A percentile compares a stretch with the other conserved stretches of the same genome.
Evolutionary conservation across 805 yeast genomes (phyloP).

Genomic region (Starmerella floris): DNA sequence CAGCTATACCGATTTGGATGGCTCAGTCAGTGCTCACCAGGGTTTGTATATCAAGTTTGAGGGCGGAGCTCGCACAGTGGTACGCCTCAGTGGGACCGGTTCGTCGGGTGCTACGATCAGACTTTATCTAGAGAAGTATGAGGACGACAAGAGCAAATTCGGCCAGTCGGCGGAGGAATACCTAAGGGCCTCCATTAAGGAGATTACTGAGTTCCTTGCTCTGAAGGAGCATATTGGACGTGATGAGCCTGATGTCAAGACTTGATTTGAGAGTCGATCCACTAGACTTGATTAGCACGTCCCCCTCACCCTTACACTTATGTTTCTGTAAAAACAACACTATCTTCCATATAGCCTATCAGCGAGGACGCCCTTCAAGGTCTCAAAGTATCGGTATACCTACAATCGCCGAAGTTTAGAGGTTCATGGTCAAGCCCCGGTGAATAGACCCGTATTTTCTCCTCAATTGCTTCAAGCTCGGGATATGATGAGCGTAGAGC

Average conservation of each 20-base stretch:
- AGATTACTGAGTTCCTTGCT: slow-evolving; percentile 54
- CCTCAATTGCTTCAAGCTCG: no score
- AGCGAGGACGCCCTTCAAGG: no score
- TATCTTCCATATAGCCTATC: no score
- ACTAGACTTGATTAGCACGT: no score
- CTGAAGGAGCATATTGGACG: slow-evolving; percentile 65
- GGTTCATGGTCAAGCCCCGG: no score
- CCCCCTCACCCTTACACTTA: no score
- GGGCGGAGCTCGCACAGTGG: slow-evolving; percentile 73
- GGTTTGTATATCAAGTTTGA: slow-evolving; percentile 74
- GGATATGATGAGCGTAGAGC: no score
- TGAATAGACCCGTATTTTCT: no score
- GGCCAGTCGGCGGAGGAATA: slow-evolving; percentile 48
- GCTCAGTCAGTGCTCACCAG: slow-evolving; percentile 74
- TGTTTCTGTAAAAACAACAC: no score
- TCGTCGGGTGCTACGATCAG: slow-evolving; percentile 96
- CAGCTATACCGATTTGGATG: slow-evolving; percentile 87
- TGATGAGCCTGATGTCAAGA: slow-evolving; percentile 78
- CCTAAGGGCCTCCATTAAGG: slow-evolving; percentile 46
- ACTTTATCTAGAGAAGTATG: slow-evolving; percentile 76
- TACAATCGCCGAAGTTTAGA: no score
- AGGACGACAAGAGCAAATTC: slow-evolving; percentile 41
- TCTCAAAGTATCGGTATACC: no score
- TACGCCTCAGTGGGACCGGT: slow-evolving; percentile 92
- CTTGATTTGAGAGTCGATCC: no score